Conservation (phyloP, 202 grass and related monocot species). For the Eragrostis tef region DNA sequence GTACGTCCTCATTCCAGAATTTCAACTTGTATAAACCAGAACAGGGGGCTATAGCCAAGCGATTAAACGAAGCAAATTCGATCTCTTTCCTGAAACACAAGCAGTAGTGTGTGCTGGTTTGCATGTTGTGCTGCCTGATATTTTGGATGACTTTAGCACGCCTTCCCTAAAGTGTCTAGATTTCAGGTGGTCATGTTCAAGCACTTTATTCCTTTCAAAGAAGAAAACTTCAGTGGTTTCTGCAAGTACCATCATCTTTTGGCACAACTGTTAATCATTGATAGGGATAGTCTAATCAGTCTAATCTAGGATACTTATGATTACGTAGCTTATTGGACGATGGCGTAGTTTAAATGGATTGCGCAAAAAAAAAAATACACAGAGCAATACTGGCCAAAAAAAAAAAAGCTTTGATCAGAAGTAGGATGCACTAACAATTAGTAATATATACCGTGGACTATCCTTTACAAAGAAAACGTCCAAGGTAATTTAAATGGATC, state of each 20-base stretch:
- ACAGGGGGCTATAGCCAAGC: too few relatives aligned
- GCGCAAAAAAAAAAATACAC: background rate
- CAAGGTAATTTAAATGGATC: too few relatives aligned
- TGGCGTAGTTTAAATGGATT: background rate
- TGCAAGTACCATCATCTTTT: background rate
- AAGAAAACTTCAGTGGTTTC: background rate
- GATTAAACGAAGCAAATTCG: too few relatives aligned
- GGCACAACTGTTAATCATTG: background rate
- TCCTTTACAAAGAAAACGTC: background rate
- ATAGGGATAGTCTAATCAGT: background rate
- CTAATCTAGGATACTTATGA: slow-evolving; percentile 1
- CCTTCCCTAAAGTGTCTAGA: background rate
- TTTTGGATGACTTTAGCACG: background rate
- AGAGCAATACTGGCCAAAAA: background rate
- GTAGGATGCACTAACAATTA: background rate
- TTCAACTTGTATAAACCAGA: background rate
- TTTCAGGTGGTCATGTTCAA: background rate
- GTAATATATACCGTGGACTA: too few relatives aligned
- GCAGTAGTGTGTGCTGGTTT: too few relatives aligned
- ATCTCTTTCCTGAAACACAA: too few relatives aligned
- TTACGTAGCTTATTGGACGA: background rate
- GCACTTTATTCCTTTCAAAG: background rate
- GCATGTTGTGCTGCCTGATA: background rate
- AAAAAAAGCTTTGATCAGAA: background rate
- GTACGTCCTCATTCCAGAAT: background rate